These are phyloP conservation scores for Tetratostichococcus sp. DNA, from an alignment of 139 green algal species.

Conservation along the genomic window DNA sequence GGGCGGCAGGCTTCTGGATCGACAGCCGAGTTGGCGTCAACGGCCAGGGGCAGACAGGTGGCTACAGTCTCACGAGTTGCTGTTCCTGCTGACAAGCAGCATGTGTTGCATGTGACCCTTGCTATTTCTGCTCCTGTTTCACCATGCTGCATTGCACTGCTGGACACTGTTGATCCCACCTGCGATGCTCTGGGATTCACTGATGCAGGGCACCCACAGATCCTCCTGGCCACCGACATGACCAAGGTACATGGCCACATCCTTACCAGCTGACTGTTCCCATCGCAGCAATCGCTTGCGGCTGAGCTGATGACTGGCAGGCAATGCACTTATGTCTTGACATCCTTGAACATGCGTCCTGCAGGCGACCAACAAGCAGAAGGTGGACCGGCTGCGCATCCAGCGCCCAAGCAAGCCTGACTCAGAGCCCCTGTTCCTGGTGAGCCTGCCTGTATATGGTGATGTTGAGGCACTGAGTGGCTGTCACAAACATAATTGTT, in stretches of 20 bases:
- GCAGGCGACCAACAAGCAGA: not conserved
- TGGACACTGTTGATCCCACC: not conserved
- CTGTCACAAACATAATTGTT: not conserved
- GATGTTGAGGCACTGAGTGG: no score
- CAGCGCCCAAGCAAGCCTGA: constrained; percentile 8
- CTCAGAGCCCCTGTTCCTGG: not conserved
- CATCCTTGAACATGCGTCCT: no score
- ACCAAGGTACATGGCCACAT: not conserved
- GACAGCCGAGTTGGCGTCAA: not conserved
- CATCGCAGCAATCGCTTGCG: no score
- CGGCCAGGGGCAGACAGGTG: constrained; percentile 14
- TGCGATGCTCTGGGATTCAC: not conserved
- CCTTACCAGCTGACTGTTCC: no score
- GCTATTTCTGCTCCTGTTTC: no score
- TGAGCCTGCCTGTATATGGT: not conserved
- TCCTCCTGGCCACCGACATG: constrained; percentile 11
- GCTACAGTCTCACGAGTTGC: not conserved
- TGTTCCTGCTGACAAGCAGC: no score
- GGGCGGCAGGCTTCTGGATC: constrained; percentile 26
- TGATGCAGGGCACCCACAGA: constrained; percentile 10
- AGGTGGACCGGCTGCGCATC: not conserved
- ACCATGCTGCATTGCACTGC: not conserved
- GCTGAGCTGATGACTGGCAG: no score
- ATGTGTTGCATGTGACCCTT: no score
- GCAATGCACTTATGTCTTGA: no score